These are phyloP conservation scores for Hymenoscyphus occultus DNA, from an alignment of 2,329 filamentous ascomycete species.

Conservation along the genomic window DNA sequence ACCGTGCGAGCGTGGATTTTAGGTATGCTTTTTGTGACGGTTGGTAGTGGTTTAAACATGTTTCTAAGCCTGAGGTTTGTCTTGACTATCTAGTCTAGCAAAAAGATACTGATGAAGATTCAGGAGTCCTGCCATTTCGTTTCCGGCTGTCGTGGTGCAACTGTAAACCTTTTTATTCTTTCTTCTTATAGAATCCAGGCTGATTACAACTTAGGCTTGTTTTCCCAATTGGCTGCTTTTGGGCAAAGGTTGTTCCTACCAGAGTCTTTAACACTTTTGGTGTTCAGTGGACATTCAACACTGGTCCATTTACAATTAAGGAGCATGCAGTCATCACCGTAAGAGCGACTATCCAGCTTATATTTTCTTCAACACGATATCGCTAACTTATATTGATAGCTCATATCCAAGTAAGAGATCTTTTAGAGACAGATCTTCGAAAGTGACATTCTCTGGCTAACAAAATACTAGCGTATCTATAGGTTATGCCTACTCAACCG, in stretches of 20 bases:
- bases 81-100: not conserved
- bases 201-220: conserved; percentile 10
- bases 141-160: conserved; percentile 46
- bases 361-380: conserved; percentile 35
- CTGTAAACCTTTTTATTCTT: conserved; percentile 37
- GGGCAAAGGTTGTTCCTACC: conserved; percentile 42
- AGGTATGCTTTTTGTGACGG: conserved; percentile 42
- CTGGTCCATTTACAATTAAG: conserved; percentile 67
- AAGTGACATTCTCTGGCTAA: not conserved
- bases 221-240: conserved; percentile 23
- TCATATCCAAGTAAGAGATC: conserved; percentile 25
- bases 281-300: conserved; percentile 54
- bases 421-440: not conserved
- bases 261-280: conserved; percentile 46
- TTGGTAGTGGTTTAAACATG: conserved; percentile 26
- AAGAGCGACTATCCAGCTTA: not conserved
- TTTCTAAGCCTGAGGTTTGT: conserved; percentile 24
- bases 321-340: conserved; percentile 67
- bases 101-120: not conserved
- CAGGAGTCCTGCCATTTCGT: conserved; percentile 9
- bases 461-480: conserved; percentile 33
- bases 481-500: conserved; percentile 60
- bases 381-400: conserved; percentile 7
- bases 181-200: too few species aligned
- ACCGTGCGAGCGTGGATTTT: conserved; percentile 64